Evolutionary conservation across 768 basidiomycete genomes (phyloP), one percentile per base, ranked within the genome.

Genomic region (Scleroderma citrinum): DNA sequence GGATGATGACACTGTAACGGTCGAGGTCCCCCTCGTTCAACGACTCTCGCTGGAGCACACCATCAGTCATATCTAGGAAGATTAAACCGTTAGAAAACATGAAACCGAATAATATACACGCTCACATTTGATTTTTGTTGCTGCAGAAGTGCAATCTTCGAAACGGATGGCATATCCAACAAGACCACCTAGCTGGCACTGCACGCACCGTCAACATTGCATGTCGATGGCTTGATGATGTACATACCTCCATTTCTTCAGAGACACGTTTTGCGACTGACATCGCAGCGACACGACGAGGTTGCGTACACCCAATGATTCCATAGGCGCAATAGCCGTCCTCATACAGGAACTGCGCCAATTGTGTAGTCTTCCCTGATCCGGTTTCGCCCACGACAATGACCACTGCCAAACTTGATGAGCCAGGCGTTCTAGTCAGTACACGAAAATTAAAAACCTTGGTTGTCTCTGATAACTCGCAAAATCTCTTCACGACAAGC

Each of bases 351-450:
- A 92, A 99, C 62, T 99, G 96, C 0, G 90, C 74, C 6, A 99
- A 73, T 65, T 99, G 96, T 0, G 96, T 98, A 1, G 96, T 99
- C 71, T 99, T 99, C 6, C 96, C 96, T 0, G 95, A 98, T 10
- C 96, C 96, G n/a, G 96, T 99, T 69, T 99, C 96, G n/a, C 96
- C 96, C 35, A 99, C 89, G 34, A 98, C 92, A 49, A 99, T 82
- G 41, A 89, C 75, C 32, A 98, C 96, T 96, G 55, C 23, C 17
- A 10, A 45, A 46, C 7, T 19, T 26, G 4, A 17, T 44, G 13
- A 40, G 19, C 44, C 45, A 44, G 50, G 16, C 48, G 3, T 1
- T 32, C 16, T n/a, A 11, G 44, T 41, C 40, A 14, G 39, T 39
- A 24, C 7, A 26, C 17, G 20, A 5, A 14, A 8, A n/a, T 17